Evolutionary conservation across 257 asterid genomes (phyloP), one percentile per base, ranked within the genome.

Genomic region (Striga asiatica): DNA sequence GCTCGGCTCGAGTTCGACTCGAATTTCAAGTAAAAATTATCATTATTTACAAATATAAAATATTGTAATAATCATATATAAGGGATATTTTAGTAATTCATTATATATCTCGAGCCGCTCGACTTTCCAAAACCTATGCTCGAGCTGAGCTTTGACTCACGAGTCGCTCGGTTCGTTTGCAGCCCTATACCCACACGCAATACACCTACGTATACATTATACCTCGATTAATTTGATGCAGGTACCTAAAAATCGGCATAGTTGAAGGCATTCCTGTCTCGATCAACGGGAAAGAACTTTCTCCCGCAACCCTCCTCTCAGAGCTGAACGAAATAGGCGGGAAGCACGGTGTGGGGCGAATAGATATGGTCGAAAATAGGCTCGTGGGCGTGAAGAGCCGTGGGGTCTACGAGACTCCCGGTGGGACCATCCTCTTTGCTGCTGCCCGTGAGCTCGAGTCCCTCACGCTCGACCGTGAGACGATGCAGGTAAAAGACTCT

Each of bases 381-480:
- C 87, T 91, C 0, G 98, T 91, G 3, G 98, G 96, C 19, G 87
- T 91, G 98, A 91, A 91, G 68, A 91, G 98, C 65, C 94, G 96
- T 2, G 95, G 98, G 13, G 96, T 91, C 6, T 87, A 91, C 25
- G 98, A 91, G 74, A 82, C 98, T 17, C 98, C 96, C 0, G 95
- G 96, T 2, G 96, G 96, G 42, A 84, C 98, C 3, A 82, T 91
- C 72, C 89, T 91, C 58, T 91, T 75, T 57, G 14, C 80, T 13
- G 97, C 94, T 8, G 93, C 56, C 3, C 82, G 78, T 1, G 98
- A 91, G 43, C 95, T 91, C 0, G 98, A 91, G 87, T 87, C 98
- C 2, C 86, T 91, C 2, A 91, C 97, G 1, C 92, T 91, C 6
- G 98, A 88, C 58, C 95, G 97, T 0, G 98, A 91, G 62, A 79